Evolutionary conservation across 768 basidiomycete genomes (phyloP).

Genomic region (Psilocybe subaeruginosa): DNA sequence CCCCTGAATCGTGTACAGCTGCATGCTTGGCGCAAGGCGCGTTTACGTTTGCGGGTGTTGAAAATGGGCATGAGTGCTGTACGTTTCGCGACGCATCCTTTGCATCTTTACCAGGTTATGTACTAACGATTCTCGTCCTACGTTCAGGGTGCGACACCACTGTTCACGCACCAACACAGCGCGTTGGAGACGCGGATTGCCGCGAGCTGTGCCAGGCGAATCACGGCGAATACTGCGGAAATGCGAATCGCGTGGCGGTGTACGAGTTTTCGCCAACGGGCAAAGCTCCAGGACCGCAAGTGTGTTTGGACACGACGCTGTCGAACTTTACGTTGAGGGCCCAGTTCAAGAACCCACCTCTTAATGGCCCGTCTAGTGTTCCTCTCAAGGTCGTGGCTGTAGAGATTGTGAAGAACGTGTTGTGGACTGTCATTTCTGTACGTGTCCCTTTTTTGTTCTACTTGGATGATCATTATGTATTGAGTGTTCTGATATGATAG

Average conservation of each 20-base stretch:
- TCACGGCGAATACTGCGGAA: conserved; percentile 43
- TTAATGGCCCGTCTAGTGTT: conserved; percentile 29
- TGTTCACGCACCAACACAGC: conserved; percentile 35
- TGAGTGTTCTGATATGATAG: conserved; percentile 24
- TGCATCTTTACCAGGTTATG: not conserved
- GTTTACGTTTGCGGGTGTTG: conserved; percentile 46
- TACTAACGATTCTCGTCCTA: not conserved
- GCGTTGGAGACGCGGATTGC: conserved; percentile 42
- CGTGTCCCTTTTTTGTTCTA: conserved; percentile 13
- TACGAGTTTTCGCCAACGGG: conserved; percentile 36
- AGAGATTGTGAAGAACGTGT: conserved; percentile 40
- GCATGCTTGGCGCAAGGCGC: conserved; percentile 45
- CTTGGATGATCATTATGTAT: not conserved
- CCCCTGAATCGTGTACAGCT: conserved; percentile 50
- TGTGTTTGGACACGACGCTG: conserved; percentile 33
- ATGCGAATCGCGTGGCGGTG: conserved; percentile 38
- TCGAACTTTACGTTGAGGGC: conserved; percentile 40
- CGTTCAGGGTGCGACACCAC: conserved; percentile 41
- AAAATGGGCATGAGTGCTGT: conserved; percentile 55
- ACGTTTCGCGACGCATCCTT: conserved; percentile 18
- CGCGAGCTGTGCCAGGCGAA: conserved; percentile 40
- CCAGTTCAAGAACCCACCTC: conserved; percentile 36
- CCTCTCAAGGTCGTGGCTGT: conserved; percentile 37
- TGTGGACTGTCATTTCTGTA: conserved; percentile 45
- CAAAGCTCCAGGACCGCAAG: conserved; percentile 23